Conservation (phyloP, 2,329 filamentous ascomycete species). For the Zymoseptoria tritici region DNA sequence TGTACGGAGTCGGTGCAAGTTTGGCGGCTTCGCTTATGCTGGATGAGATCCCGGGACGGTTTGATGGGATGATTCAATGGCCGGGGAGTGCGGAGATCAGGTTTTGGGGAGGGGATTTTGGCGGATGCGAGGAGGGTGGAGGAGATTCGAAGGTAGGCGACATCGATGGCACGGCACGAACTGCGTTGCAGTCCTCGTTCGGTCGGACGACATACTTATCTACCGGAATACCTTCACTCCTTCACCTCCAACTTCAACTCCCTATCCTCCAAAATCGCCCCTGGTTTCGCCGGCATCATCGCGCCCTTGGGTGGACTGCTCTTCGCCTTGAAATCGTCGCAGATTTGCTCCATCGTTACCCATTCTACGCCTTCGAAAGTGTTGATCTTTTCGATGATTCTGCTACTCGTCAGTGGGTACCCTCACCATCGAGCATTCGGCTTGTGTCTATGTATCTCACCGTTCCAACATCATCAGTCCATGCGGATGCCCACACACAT, state of each 20-base stretch:
- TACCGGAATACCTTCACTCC: slow-evolving; percentile 6
- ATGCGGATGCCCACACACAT: slow-evolving; percentile 64
- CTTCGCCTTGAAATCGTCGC: slow-evolving; percentile 63
- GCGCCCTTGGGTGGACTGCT: slow-evolving; percentile 52
- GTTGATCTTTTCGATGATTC: slow-evolving; percentile 62
- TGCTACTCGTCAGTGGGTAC: slow-evolving; percentile 6
- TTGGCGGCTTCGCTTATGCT: slow-evolving; percentile 11
- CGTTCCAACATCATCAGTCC: slow-evolving; percentile 67
- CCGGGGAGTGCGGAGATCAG: slow-evolving; percentile 8
- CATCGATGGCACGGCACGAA: no score
- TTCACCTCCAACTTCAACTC: slow-evolving; percentile 26
- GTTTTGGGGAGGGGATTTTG: slow-evolving; percentile 16
- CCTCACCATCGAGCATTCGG: no score
- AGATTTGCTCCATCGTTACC: slow-evolving; percentile 64
- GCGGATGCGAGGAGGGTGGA: slow-evolving; percentile 3
- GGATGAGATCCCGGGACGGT: slow-evolving; percentile 18
- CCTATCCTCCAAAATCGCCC: slow-evolving; percentile 45
- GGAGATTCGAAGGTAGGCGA: background rate
- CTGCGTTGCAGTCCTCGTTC: no score
- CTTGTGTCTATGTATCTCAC: no score
- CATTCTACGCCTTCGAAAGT: slow-evolving; percentile 56
- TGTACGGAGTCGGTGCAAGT: slow-evolving; percentile 4
- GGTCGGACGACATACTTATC: background rate
- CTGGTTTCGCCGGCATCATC: slow-evolving; percentile 51
- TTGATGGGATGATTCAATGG: slow-evolving; percentile 18